Percentiles rank a stretch among this genome's conserved stretches.
Evolutionary conservation across 2,329 filamentous ascomycete genomes (phyloP).

Genomic region (Aspergillus versicolor): DNA sequence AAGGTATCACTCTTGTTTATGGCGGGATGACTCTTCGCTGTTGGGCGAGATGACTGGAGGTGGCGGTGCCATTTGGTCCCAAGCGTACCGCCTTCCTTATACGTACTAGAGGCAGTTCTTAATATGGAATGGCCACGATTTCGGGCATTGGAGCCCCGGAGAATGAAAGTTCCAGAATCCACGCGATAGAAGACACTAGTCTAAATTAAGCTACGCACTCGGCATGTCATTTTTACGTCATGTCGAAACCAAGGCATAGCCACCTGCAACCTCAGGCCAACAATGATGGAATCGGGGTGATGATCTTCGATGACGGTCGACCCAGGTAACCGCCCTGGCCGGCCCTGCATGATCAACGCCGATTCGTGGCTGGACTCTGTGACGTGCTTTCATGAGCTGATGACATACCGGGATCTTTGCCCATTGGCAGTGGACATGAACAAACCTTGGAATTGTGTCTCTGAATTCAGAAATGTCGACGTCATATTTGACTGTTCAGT

Average conservation of each 20-base stretch:
- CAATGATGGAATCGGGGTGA: neutral
- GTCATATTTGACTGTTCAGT: constrained; percentile 18
- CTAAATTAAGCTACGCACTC: neutral
- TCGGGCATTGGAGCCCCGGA: neutral
- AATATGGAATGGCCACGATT: neutral
- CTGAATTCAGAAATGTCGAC: constrained; percentile 8
- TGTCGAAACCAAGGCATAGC: neutral
- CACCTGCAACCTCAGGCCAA: neutral
- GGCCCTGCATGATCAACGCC: neutral
- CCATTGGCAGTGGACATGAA: neutral
- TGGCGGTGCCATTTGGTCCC: neutral
- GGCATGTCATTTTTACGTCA: constrained; percentile 16
- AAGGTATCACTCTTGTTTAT: neutral
- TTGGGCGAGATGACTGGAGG: neutral
- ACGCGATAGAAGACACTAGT: neutral
- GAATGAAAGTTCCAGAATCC: neutral
- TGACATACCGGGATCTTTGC: neutral
- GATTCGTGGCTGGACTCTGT: constrained; percentile 2
- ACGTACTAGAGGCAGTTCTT: neutral
- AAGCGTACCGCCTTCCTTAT: neutral
- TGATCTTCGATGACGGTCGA: neutral
- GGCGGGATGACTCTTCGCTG: neutral
- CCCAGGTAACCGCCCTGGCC: neutral
- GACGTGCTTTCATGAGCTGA: constrained; percentile 2
- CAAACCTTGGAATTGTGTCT: neutral